Conservation (phyloP, 2,329 filamentous ascomycete species). For the Bisporella sp. region DNA sequence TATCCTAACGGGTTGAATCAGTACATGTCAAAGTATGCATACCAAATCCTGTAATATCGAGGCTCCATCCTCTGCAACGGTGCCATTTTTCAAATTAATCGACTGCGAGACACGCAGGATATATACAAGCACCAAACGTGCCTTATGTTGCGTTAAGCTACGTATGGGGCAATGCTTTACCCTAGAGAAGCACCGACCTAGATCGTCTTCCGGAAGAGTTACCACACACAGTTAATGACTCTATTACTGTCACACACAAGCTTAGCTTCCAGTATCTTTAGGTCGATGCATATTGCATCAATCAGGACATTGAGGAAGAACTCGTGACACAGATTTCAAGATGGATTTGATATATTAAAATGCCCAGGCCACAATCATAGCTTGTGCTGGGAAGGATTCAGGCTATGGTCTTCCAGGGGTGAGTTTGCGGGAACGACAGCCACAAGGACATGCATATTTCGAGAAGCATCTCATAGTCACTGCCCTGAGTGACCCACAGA, state of each 20-base stretch:
- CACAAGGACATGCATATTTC: constrained; percentile 3
- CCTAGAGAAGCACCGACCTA: background rate
- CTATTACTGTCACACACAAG: background rate
- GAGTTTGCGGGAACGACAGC: constrained; percentile 2
- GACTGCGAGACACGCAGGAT: constrained; percentile 4
- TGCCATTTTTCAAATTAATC: constrained; percentile 3
- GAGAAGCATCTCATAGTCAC: constrained; percentile 8
- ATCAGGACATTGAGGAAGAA: background rate
- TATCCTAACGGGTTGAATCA: constrained; percentile 3
- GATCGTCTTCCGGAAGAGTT: background rate
- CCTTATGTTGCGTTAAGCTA: constrained; percentile 4
- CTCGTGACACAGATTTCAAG: background rate
- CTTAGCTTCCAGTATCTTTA: constrained; percentile 18
- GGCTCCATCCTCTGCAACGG: background rate
- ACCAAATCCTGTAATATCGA: constrained; percentile 1
- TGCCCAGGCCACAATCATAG: constrained; percentile 6
- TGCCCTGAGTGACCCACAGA: background rate
- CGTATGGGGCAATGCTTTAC: background rate
- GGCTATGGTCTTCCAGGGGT: constrained; percentile 8
- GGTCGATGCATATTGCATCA: constrained; percentile 26
- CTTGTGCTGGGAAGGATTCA: constrained; percentile 6
- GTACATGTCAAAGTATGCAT: constrained; percentile 2
- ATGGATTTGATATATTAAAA: constrained; percentile 10
- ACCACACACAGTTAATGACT: background rate
- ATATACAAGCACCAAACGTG: background rate